These are phyloP conservation scores for Gossypium bickii DNA, from an alignment of 345 rosid species.

Conservation along the genomic window DNA sequence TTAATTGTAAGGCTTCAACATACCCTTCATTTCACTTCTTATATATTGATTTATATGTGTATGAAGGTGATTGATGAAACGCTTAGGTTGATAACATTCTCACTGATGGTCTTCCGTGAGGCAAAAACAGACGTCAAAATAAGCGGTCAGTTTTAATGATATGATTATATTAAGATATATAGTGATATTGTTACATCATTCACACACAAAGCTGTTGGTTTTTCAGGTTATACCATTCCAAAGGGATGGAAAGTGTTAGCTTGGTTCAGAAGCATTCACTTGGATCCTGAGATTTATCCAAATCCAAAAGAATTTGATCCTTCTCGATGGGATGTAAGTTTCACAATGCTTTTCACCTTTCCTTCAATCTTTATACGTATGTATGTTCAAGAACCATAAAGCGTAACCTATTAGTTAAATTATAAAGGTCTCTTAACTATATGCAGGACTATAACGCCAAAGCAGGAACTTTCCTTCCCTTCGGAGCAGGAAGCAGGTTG, in stretches of 20 bases:
- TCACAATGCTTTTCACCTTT: not conserved
- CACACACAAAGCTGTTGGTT: not conserved
- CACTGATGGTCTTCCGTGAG: not conserved
- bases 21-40: not conserved
- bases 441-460: not conserved
- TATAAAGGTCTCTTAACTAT: no score
- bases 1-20: no score
- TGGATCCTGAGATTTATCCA: slow-evolving; percentile 4
- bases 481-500: not conserved
- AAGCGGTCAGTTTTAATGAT: not conserved
- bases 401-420: no score
- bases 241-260: not conserved
- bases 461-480: not conserved
- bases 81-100: not conserved
- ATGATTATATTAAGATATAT: not conserved
- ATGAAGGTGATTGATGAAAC: not conserved
- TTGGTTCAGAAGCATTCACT: not conserved
- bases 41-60: not conserved
- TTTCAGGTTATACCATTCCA: not conserved
- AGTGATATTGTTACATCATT: not conserved
- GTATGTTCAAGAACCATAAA: no score
- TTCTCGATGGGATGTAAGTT: not conserved
- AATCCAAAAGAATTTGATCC: not conserved
- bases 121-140: not conserved
- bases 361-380: no score